Evolutionary conservation across 2,329 filamentous ascomycete species (phyloP), one percentile per base, ranked within the genome.

Genomic region (Leptographium radiaticola): DNA sequence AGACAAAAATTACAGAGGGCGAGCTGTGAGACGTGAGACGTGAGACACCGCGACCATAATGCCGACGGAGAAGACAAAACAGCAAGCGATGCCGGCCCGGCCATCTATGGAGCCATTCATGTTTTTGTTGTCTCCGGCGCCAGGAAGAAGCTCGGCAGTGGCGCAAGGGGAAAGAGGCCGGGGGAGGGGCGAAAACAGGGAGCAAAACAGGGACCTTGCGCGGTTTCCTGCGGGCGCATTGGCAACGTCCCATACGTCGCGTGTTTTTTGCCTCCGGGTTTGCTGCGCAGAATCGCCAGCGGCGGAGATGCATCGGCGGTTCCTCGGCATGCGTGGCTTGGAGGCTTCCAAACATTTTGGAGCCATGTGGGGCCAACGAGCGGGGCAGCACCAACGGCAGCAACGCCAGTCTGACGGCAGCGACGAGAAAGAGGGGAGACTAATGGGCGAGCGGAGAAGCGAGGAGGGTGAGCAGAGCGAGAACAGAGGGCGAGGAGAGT

Each of bases 271-370:
- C 51, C n/a, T 4, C 30, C 25, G 25, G 25, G 25, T 2, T 25
- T 25, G 25, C 25, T 25, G 25, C 25, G 25, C 25, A 25, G 5
- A 25, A 25, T 40, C 38, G 44, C 38, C 42, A 44, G 34, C 13
- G 18, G 16, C 58, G 58, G 58, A 59, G 58, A 59, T 57, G 56
- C 52, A 51, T 59, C 58, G 58, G 58, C 38, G 50, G 33, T 56
- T 52, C 40, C 34, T 59, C 58, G 58, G 58, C 13, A 56, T 58
- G 39, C 44, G n/a, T n/a, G n/a, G n/a, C n/a, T n/a, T n/a, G n/a
- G n/a, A n/a, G 2, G 44, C 34, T 2, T 6, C 15, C 53, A 44
- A 18, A 2, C 3, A 13, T 34, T 36, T 9, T 12, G 36, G 30
- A 13, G 16, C 54, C 38, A 56, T 57, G 56, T 59, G 58, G 58